A percentile compares a stretch with the other conserved stretches of the same genome.
These are phyloP conservation scores for Leccinum incarnatum DNA, from an alignment of 768 basidiomycete species.

Conservation along the genomic window DNA sequence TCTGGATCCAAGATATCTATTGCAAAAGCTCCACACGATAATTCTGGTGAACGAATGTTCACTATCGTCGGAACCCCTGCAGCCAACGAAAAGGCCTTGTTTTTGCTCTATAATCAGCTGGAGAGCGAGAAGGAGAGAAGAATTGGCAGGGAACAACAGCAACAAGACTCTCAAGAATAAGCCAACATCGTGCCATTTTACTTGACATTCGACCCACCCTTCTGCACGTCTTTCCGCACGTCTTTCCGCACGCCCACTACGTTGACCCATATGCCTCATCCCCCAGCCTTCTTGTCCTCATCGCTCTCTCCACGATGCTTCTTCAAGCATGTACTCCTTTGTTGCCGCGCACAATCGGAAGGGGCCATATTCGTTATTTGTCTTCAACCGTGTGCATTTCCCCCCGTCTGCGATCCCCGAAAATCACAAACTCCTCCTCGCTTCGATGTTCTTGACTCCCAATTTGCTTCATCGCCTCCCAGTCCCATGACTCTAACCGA, in stretches of 20 bases:
- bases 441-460: constrained; percentile 31
- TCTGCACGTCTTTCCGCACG: constrained; percentile 17
- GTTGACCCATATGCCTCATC: constrained; percentile 25
- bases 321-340: constrained; percentile 9
- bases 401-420: constrained; percentile 15
- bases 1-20: constrained; percentile 98
- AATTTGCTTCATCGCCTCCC: constrained; percentile 17
- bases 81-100: constrained; percentile 96
- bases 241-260: constrained; percentile 12
- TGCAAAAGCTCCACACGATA: constrained; percentile 98
- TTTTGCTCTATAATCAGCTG: constrained; percentile 94
- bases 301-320: constrained; percentile 14
- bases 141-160: constrained; percentile 79
- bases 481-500: constrained; percentile 19
- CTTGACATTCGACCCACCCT: not conserved
- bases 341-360: constrained; percentile 13
- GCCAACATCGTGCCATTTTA: not conserved
- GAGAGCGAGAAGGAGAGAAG: constrained; percentile 96
- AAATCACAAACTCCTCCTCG: constrained; percentile 21
- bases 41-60: constrained; percentile 99
- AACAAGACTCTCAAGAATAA: constrained; percentile 64
- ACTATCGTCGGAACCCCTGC: constrained; percentile 96
- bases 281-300: constrained; percentile 28
- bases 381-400: constrained; percentile 24
- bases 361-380: constrained; percentile 23